Base-by-base conservation (phyloP, 192 early-diverging fungal species). In the Ambispora gerdemannii region DNA sequence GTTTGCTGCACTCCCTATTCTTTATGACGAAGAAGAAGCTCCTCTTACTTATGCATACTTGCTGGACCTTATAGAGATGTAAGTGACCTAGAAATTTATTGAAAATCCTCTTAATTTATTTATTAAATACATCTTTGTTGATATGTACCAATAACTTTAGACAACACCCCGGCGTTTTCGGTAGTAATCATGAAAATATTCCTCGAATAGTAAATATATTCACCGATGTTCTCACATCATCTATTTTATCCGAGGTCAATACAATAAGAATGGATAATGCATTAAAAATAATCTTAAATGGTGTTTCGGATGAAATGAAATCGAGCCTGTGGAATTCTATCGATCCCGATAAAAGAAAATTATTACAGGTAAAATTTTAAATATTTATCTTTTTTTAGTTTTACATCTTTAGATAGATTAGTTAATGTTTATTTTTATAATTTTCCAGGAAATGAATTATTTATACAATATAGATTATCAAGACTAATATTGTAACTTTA, bases 1-100 rank as follows among this genome's bases (percentile, higher is more conserved):
- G 96, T 82, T 96, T 60, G 72, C 78, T 1, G 76, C 84, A 22
- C 78, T 99, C 64, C 97, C 97, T 2, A 83, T 99, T 67, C 70
- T 88, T 33, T 77, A 94, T 67, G 97, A 99, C 76, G 87, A 90
- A 62, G 93, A 94, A 28, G 95, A 96, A 76, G 94, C 90, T 20
- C 82, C 89, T 1, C 73, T 80, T 24, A 84, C 85, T 7, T 95
- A 95, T 82, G 82, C 83, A 72, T 92, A 89, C 59, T 81, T 96
- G 19, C 74, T 93, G 43, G 86, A 89, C 60, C 78, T 93, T 11
- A 69, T 94, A 28, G 84, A 90, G 49, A 73, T 79, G 79, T 80
- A 76, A 75, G 79, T 77, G 15, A 43, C 15, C 15, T 43, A 60
- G 11, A 19, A 19, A 20, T 38, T 50, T 35, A 27, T 50, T 56